A percentile compares a stretch with the other conserved stretches of the same genome.
phyloP scores from a whole-genome alignment of 768 basidiomycete species.

The Lactifluus pinguis region DNA sequence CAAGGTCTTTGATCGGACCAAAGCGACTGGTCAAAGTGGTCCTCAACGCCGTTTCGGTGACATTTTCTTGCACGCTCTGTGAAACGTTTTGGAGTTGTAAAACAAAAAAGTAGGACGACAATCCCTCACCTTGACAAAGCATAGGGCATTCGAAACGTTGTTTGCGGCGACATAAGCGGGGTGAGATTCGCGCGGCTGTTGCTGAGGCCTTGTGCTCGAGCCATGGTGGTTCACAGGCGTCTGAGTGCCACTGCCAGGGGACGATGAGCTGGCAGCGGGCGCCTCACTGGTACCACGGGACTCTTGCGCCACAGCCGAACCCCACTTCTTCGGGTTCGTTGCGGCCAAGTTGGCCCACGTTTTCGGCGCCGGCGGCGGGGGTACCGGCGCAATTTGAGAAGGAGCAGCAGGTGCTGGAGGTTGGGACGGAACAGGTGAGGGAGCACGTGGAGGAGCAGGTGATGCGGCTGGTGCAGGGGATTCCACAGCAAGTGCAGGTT shows the following conservation, averaged over 20 bases:
- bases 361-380: constrained; percentile 49
- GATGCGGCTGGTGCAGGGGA: constrained; percentile 25
- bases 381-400: constrained; percentile 31
- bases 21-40: constrained; percentile 51
- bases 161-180: constrained; percentile 49
- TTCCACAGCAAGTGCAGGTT: constrained; percentile 23
- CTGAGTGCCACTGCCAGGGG: constrained; percentile 34
- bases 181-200: constrained; percentile 33
- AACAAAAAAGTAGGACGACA: neutral
- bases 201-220: constrained; percentile 30
- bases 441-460: constrained; percentile 21
- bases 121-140: constrained; percentile 80
- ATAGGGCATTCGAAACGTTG: constrained; percentile 59
- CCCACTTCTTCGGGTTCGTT: constrained; percentile 76
- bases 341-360: constrained; percentile 93
- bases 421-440: constrained; percentile 24
- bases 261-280: constrained; percentile 33
- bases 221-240: constrained; percentile 27
- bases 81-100: constrained; percentile 4
- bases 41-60: constrained; percentile 44
- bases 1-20: constrained; percentile 77
- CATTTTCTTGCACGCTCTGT: constrained; percentile 64
- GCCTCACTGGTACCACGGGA: constrained; percentile 69
- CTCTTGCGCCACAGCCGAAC: constrained; percentile 68
- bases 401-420: constrained; percentile 23